Base-by-base conservation (phyloP, 345 rosid species). In the Eutrema heterophyllum region DNA sequence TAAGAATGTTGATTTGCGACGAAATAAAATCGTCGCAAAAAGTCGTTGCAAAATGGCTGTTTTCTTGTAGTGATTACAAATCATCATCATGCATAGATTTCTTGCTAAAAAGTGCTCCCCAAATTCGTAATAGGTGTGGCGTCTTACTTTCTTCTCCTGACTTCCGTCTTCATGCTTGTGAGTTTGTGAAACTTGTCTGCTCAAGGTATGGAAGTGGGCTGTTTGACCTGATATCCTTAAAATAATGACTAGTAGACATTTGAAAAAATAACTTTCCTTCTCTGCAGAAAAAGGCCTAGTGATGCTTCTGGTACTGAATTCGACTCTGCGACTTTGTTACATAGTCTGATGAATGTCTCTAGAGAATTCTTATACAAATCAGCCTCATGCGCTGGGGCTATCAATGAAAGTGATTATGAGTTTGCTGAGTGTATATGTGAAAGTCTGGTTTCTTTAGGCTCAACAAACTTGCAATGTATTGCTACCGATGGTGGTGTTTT, bases 81-180 rank as follows among this genome's bases (percentile, higher is more conserved):
- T 70, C 72, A 39, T 51, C 41, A 49, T 29, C 38, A 30, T 40
- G 46, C 52, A 49, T 48, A 57, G 13, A 35, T 48, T 27, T 66
- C 67, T 32, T 73, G 53, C 72, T 73, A 64, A 70, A 33, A 18
- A n/a, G 16, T 64, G 64, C 32, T 54, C 24, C 68, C 48, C 55
- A 15, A 13, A 79, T 64, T 45, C 63, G 40, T 49, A 21, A 73
- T 75, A 94, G 98, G 75, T 91, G 97, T 46, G 86, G 92, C 38
- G 84, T 78, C 72, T 86, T 94, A 61, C 95, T 94, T 68, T 87
- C 96, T 65, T 85, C 90, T 68, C 84, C 87, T 33, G 96, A 91
- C 80, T 94, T 91, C 52, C 89, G 86, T 41, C 97, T 94, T 81
- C 97, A 94, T 81, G 96, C 95, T 69, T 91, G 92, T 62, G 93